Conservation (phyloP, 768 basidiomycete genomes). For the Amanita thiersii region DNA sequence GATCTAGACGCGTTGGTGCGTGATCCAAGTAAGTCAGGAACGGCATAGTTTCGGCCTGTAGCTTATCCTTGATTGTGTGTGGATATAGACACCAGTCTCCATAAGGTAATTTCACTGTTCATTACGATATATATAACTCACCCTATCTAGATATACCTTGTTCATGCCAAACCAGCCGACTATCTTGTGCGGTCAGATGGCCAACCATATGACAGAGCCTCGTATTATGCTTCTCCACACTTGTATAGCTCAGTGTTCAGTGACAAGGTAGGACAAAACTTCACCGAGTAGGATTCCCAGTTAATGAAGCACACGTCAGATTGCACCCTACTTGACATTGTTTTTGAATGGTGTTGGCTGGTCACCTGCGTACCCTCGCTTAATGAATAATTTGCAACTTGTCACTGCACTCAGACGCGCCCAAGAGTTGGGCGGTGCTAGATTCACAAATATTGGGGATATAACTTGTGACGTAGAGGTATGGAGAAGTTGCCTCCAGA, state of each 20-base stretch:
- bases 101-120: slow-evolving; percentile 34
- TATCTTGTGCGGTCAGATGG: slow-evolving; percentile 62
- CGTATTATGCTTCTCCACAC: slow-evolving; percentile 71
- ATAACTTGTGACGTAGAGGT: slow-evolving; percentile 86
- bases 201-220: slow-evolving; percentile 44
- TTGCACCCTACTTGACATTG: slow-evolving; percentile 80
- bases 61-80: slow-evolving; percentile 2
- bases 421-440: slow-evolving; percentile 38
- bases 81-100: slow-evolving; percentile 43
- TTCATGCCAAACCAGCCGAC: slow-evolving; percentile 60
- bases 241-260: slow-evolving; percentile 62
- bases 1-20: slow-evolving; percentile 52
- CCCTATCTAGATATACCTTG: slow-evolving; percentile 59
- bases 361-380: slow-evolving; percentile 67
- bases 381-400: slow-evolving; percentile 67
- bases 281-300: not conserved
- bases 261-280: slow-evolving; percentile 38
- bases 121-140: not conserved
- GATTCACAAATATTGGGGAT: slow-evolving; percentile 74
- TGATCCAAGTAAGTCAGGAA: slow-evolving; percentile 35
- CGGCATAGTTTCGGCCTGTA: slow-evolving; percentile 9
- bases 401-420: slow-evolving; percentile 39
- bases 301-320: slow-evolving; percentile 28
- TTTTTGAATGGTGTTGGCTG: slow-evolving; percentile 86
- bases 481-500: slow-evolving; percentile 10